phyloP scores from a whole-genome alignment of 1,139 yeast genomes.

The Yamadazyma membranifaciens region DNA sequence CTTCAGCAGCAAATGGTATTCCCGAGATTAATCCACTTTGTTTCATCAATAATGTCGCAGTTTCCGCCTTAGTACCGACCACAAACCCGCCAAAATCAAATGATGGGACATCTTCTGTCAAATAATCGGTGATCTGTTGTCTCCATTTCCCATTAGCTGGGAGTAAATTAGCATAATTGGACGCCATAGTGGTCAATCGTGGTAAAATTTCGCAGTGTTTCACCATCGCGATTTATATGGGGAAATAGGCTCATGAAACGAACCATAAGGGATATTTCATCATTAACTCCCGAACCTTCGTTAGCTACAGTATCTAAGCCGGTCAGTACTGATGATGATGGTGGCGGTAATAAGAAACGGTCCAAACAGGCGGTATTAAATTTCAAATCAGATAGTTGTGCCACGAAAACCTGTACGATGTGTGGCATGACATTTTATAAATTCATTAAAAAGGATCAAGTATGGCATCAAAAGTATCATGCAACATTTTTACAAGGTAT shows the following conservation, averaged over 20 bases:
- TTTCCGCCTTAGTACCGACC: conserved; percentile 73
- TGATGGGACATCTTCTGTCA: conserved; percentile 87
- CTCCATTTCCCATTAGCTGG: conserved; percentile 82
- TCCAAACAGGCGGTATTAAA: conserved; percentile 6
- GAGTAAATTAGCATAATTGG: conserved; percentile 51
- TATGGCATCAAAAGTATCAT: conserved; percentile 51
- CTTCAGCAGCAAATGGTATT: conserved; percentile 86
- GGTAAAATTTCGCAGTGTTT: background rate
- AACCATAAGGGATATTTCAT: background rate
- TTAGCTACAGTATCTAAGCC: too few relatives aligned
- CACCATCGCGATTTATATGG: background rate
- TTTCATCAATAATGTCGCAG: conserved; percentile 80
- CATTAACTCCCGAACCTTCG: background rate
- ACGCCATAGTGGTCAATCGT: background rate
- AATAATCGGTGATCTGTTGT: conserved; percentile 68
- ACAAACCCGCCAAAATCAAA: conserved; percentile 94
- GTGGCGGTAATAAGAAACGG: background rate
- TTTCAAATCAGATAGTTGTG: conserved; percentile 6
- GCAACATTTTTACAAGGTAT: conserved; percentile 46
- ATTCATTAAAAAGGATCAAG: conserved; percentile 42
- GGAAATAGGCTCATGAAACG: background rate
- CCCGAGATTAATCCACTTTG: conserved; percentile 82
- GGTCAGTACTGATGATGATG: background rate
- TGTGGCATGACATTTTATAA: conserved; percentile 64
- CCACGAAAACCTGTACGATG: conserved; percentile 40